Base-by-base conservation (phyloP, 2,329 filamentous ascomycete species). In the Emericellopsis atlantica region DNA sequence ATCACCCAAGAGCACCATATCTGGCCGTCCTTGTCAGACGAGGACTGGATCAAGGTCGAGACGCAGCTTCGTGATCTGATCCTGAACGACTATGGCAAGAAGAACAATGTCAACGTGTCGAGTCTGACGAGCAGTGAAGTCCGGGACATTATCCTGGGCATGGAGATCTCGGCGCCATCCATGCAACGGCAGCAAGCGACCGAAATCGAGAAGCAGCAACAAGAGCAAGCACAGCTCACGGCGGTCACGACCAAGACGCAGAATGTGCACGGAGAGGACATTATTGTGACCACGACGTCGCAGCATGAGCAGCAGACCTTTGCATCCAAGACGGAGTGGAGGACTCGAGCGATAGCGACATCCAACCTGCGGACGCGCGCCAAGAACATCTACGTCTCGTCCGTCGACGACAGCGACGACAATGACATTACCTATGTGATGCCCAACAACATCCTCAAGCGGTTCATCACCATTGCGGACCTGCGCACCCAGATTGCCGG, bases 41-140 rank as follows among this genome's bases (percentile, higher is more conserved):
- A 98, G 52, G 89, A 95, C 47, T 98, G 92, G 92, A 92, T 98
- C 64, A 95, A 95, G 76, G 87, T 98, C n/a, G 92, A 98, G 70
- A 88, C 88, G 36, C 86, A 94, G 57, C 70, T 98, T 34, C 82
- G 92, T 59, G 92, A 98, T 69, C 69, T 98, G 49, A 98, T 98
- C 53, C 59, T 98, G 50, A 95, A 96, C 51, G 92, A 98, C 58
- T 98, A 98, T 58, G 92, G 92, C 57, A 98, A 96, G 76, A 98
- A 98, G 76, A 98, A 98, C 70, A 98, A 96, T 52, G 92, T 98
- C 68, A 98, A 98, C 53, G 90, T 92, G 11, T 93, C 93, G 14
- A 95, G 88, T 59, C 72, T 98, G 63, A 98, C 92, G 1, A 95
- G 80, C 57, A 95, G 85, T 53, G 92, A 98, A 76, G 92, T 98